Evolutionary conservation across 208 protist genomes (phyloP).

Genomic region (Crithidia fasciculata): DNA sequence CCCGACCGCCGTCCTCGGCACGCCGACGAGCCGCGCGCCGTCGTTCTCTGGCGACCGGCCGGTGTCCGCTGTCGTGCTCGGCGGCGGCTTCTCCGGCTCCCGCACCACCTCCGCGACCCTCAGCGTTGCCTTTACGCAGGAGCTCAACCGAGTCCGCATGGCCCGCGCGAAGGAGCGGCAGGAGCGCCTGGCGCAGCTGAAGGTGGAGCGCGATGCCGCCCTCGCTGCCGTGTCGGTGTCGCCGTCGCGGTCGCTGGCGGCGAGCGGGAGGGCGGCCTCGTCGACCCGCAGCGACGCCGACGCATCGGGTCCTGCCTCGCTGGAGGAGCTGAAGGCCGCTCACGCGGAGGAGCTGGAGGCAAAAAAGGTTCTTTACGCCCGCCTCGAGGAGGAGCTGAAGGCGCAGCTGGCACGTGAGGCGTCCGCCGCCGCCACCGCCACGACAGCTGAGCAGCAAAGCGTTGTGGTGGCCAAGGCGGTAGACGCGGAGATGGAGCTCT

Average conservation of each 20-base stretch:
- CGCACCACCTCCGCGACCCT: slow-evolving; percentile 9
- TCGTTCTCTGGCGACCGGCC: slow-evolving; percentile 17
- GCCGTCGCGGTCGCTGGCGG: background rate
- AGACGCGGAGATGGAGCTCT: slow-evolving; percentile 54
- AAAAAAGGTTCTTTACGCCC: slow-evolving; percentile 36
- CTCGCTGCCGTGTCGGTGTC: slow-evolving; percentile 16
- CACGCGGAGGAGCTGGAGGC: slow-evolving; percentile 32
- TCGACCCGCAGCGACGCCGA: slow-evolving; percentile 1
- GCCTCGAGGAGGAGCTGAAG: slow-evolving; percentile 48
- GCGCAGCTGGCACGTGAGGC: slow-evolving; percentile 41
- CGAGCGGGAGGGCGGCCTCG: slow-evolving; percentile 5
- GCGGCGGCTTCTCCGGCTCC: slow-evolving; percentile 11
- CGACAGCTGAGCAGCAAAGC: slow-evolving; percentile 35
- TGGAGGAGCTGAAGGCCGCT: slow-evolving; percentile 37
- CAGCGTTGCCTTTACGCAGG: slow-evolving; percentile 31
- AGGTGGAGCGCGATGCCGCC: slow-evolving; percentile 30
- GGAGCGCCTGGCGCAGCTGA: slow-evolving; percentile 36
- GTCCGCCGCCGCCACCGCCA: slow-evolving; percentile 25
- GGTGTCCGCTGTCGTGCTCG: slow-evolving; percentile 8
- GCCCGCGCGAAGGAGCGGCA: slow-evolving; percentile 37
- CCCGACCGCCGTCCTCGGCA: background rate
- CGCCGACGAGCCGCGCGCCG: background rate
- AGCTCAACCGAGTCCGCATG: slow-evolving; percentile 36
- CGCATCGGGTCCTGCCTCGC: background rate
- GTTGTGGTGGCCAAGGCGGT: slow-evolving; percentile 49